A percentile compares a stretch with the other conserved stretches of the same genome.
Conservation (phyloP, 1,139 yeast species). For the Yamadazyma jaroonii region DNA sequence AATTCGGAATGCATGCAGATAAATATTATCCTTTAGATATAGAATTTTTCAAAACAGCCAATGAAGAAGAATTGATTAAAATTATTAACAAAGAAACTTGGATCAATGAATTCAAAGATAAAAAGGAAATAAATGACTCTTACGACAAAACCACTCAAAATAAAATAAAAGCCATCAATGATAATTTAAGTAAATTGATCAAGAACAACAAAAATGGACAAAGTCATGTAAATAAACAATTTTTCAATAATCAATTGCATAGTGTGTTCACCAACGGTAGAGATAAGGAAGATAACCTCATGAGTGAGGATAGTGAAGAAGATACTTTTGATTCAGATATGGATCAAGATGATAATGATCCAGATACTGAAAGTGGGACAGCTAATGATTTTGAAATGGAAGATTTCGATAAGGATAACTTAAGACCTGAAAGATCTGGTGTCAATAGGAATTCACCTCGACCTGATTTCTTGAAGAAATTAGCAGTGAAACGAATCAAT, state of each 20-base stretch:
- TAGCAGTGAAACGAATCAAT: background rate
- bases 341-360: conserved; percentile 9
- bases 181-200: background rate
- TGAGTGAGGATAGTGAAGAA: conserved; percentile 6
- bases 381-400: no score
- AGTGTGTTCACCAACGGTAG: background rate
- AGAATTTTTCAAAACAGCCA: conserved; percentile 54
- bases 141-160: conserved; percentile 4
- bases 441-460: background rate
- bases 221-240: background rate
- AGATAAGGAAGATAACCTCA: background rate
- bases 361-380: no score
- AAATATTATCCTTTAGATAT: conserved; percentile 71
- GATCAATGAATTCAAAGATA: conserved; percentile 28
- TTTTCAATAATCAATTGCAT: background rate
- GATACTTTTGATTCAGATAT: conserved; percentile 1
- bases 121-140: conserved; percentile 9
- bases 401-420: background rate
- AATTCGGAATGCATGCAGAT: conserved; percentile 70
- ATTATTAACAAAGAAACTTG: conserved; percentile 50
- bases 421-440: no score
- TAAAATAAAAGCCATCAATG: conserved; percentile 5
- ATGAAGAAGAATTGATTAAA: conserved; percentile 50
- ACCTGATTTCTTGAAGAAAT: no score
- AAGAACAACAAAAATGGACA: background rate